phyloP scores from a whole-genome alignment of 1,139 yeast species.

The Debaryomycetaceae sp. region DNA sequence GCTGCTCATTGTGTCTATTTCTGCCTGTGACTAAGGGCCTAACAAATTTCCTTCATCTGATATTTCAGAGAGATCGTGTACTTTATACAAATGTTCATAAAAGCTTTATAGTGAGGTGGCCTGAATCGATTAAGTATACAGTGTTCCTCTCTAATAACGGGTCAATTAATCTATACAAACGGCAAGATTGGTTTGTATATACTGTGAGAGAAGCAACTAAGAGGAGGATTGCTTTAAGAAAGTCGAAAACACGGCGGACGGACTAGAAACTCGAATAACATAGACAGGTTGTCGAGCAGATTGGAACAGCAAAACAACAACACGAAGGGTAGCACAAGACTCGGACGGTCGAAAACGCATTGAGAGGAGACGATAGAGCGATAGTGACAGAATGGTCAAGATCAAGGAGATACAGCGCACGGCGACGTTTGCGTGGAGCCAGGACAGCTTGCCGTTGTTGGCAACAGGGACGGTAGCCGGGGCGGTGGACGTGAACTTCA shows the following conservation, averaged over 20 bases:
- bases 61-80: background rate
- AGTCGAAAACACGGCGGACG: background rate
- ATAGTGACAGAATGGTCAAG: constrained; percentile 59
- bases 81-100: background rate
- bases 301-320: background rate
- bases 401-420: constrained; percentile 80
- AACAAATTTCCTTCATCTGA: too few relatives aligned
- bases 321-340: background rate
- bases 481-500: constrained; percentile 84
- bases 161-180: background rate
- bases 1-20: background rate
- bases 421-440: constrained; percentile 95
- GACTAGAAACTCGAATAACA: background rate
- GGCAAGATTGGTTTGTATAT: background rate
- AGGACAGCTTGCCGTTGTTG: constrained; percentile 65
- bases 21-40: too few relatives aligned
- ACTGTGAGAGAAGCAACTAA: background rate
- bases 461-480: constrained; percentile 96
- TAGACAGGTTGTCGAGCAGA: background rate
- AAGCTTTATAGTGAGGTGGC: background rate
- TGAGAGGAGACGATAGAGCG: background rate
- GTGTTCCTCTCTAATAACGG: background rate
- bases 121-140: background rate
- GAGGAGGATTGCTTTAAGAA: too few relatives aligned
- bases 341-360: background rate